Evolutionary conservation across 1,284 basidiomycete species (phyloP), one percentile per base, ranked within the genome.

Genomic region (Rhodotorula sp.): DNA sequence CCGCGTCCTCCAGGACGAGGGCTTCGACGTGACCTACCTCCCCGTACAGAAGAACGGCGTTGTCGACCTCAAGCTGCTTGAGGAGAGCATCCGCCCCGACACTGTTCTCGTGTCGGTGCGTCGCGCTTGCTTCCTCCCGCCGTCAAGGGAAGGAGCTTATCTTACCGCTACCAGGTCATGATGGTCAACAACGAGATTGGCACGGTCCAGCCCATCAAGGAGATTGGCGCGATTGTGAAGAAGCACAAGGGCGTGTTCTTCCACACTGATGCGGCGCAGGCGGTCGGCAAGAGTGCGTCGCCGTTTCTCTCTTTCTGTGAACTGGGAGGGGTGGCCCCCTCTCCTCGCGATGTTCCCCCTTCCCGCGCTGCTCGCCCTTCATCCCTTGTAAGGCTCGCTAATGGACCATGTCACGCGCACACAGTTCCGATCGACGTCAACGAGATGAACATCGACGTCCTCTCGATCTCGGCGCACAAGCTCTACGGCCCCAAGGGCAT

Each of bases 181-280:
- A 88, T 92, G 7, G 96, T 99, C 74, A 99, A 99, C 85, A 99
- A 99, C 83, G 97, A 99, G 84, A 99, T 95, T 13, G 97, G 97
- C 61, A 95, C 98, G 73, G 97, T 99, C 73, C 97, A 99, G 81
- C 97, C 97, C 2, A 87, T 99, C 74, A 91, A 91, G 81, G 94
- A 98, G 82, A 99, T 99, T 76, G 96, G 95, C 36, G 87, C 88
- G 9, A 86, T 97, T 41, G 82, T 92, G 63, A 85, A 85, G 78
- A 88, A 91, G 82, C 87, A 93, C 81, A 88, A 94, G 78, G 91
- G 92, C 21, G 87, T 97, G 25, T 91, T 94, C 82, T 90, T 99
- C 86, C 97, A 99, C 84, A 96, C 97, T 34, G 97, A 99, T 82
- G 96, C 92, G 29, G 97, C 97, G 0, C 97, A 99, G 82, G 96